A percentile compares a stretch with the other conserved stretches of the same genome.
Evolutionary conservation across 2,329 filamentous ascomycete species (phyloP).

Genomic region (Coniella vitis): DNA sequence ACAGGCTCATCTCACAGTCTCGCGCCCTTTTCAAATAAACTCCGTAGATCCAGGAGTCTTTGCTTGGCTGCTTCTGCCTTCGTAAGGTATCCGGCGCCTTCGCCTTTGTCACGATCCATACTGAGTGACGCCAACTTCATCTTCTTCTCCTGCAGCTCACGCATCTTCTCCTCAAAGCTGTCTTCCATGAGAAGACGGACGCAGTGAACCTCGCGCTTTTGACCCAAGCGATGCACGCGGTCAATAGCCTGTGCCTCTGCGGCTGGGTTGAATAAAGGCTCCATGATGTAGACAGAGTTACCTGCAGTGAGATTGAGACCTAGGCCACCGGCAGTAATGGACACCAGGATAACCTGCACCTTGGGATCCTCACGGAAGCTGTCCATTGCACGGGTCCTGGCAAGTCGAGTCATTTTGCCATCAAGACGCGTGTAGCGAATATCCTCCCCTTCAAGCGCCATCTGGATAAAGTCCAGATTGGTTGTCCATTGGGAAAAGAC

Average conservation of each 20-base stretch:
- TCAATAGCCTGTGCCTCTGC: constrained; percentile 93
- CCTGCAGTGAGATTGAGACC: constrained; percentile 85
- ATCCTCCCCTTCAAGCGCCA: constrained; percentile 61
- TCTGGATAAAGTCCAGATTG: constrained; percentile 85
- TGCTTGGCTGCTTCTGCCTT: constrained; percentile 43
- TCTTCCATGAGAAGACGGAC: constrained; percentile 82
- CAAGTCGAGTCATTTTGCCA: constrained; percentile 73
- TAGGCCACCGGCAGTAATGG: constrained; percentile 84
- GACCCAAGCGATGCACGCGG: constrained; percentile 83
- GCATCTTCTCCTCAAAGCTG: constrained; percentile 93
- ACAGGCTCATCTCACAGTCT: not conserved
- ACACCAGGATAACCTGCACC: constrained; percentile 79
- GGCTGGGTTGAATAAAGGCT: constrained; percentile 94
- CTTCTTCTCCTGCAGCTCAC: constrained; percentile 86
- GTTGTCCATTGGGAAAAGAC: constrained; percentile 96
- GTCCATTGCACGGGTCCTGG: constrained; percentile 69
- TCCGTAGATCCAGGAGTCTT: constrained; percentile 51
- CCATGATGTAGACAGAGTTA: constrained; percentile 91
- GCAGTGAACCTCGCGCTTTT: constrained; percentile 82
- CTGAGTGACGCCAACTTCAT: constrained; percentile 82
- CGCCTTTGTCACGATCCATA: constrained; percentile 58
- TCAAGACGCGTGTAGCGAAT: constrained; percentile 79
- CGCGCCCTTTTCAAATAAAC: constrained; percentile 45
- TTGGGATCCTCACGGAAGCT: constrained; percentile 65
- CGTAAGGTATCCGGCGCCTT: constrained; percentile 20